Base-by-base conservation (phyloP, 2,329 filamentous ascomycete genomes). In the Verticillium isaacii region DNA sequence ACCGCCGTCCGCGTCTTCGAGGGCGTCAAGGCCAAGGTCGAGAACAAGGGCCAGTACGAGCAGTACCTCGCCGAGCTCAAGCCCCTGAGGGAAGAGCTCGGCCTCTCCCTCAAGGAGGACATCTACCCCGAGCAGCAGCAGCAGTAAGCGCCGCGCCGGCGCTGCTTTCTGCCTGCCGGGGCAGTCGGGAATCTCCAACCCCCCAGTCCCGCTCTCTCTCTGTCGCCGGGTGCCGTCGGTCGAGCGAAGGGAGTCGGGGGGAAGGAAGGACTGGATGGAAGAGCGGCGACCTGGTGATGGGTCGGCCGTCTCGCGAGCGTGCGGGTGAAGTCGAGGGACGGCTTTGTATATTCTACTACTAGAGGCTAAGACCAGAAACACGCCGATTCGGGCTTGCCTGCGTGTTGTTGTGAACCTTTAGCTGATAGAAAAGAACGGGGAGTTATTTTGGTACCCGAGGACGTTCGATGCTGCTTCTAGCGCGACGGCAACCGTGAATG, bases 1-100 rank as follows among this genome's bases (percentile, higher is more conserved):
- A 99, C 95, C 68, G 95, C 95, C 71, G 95, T 99, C 75, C 92
- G 95, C 75, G 89, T 99, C 79, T 99, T 99, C 78, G 95, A 99
- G 87, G 95, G 94, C 74, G 90, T 99, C 86, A 97, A 97, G 84
- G 92, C 93, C 80, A 99, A 99, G 88, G 95, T 98, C 71, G 95
- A 99, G 87, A 99, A 96, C 88, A 90, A 92, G 80, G 87, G 87
- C 74, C 95, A 99, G 84, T 99, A 99, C 83, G 86, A 97, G 75
- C 90, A 97, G 83, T 97, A 96, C 81, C 88, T 99, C 65, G 85
- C 91, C 74, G 92, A 97, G 83, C 92, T 99, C 70, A 92, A 96
- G 85, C 85, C 89, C 67, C 84, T 98, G 73, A 89, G 93, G 73
- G 92, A 96, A 85, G 94, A 98, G 83, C 88, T 98, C 66, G 94